Base-by-base conservation (phyloP, 1,284 basidiomycete genomes). In the Ustilago cynodontis region DNA sequence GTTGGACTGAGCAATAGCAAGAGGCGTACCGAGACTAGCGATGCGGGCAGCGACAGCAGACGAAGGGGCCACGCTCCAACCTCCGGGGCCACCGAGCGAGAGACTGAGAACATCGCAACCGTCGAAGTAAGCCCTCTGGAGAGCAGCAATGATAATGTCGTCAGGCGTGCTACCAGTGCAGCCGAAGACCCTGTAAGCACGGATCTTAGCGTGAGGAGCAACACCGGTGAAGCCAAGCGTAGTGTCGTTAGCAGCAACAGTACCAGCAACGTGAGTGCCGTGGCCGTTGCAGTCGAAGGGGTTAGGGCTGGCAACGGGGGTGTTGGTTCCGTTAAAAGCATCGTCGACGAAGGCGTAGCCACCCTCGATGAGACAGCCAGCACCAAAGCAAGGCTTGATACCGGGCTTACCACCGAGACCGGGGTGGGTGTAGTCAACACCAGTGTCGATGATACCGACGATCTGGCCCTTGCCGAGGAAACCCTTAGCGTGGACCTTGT, bases 201-300 rank as follows among this genome's bases (percentile, higher is more conserved):
- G 86, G 35, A 79, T 33, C 22, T 74, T 60, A 77, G 82, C 66
- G 28, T 71, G 62, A 1, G 76, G 69, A 16, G 74, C 77, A 45
- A 80, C 78, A 59, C 80, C 79, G 41, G 79, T 83, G 70, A 76
- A 79, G 56, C 73, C 74, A 47, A 76, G 61, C 1, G 50, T 41
- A 28, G 73, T 80, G 57, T 89, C 89, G 68, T 90, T 86, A 31
- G 90, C 90, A 18, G 88, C 91, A 56, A 92, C 90, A 76, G 91
- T 91, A 57, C 91, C 91, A 53, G 89, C 89, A 33, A 91, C 89
- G 80, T 91, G 89, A 1, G 91, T 91, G 16, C 91, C 80, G 65
- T 81, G 80, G 22, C 76, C 75, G 35, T 80, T 82, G 59, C 86
- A 88, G 49, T 85, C 78, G 58, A 86, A 84, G 35, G 87, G 87